Base-by-base conservation (phyloP, 108 stramenopile genomes). In the Bacterosira constricta region DNA sequence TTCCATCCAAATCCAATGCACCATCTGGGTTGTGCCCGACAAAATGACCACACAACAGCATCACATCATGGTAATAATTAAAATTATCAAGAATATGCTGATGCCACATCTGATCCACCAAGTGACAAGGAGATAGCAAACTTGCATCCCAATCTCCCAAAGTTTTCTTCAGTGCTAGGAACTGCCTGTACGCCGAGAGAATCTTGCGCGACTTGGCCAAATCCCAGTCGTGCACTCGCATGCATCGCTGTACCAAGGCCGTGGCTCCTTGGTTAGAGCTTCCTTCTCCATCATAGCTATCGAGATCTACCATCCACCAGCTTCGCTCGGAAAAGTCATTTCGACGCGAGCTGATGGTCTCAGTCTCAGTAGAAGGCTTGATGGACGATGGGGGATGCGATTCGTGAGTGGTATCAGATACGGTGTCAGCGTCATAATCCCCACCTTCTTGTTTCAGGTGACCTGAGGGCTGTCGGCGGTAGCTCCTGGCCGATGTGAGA, bases 81-180 rank as follows among this genome's bases (percentile, higher is more conserved):
- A 75, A 68, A 54, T 82, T 82, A 67, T 88, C 86, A 20, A 87
- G 66, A 36, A 90, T 63, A 67, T 90, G 86, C 42, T 73, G 66
- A 51, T 86, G 86, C 89, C 89, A 90, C 86, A 90, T 87, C 64
- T 86, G 82, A 32, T 82, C 80, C 55, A 90, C 85, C 46, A 85
- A 72, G 34, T 76, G 20, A 12, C 86, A 81, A 23, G 89, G 85
- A 13, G 85, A 72, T 59, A 90, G 58, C 53, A 82, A 81, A 15
- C 62, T 51, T n/a, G 66, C 84, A 25, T 90, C 68, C 85, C 85
- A 90, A 75, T 90, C 89, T 42, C 83, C 63, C 77, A 81, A 68
- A 18, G 80, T 77, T 10, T 85, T 86, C 63, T 90, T 90, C 42
- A 90, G 77, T 15, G 82, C 67, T 61, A 90, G 79, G 57, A 90